Evolutionary conservation across 495 filamentous ascomycete genomes (phyloP).

Genomic region (Xylaria grammica): DNA sequence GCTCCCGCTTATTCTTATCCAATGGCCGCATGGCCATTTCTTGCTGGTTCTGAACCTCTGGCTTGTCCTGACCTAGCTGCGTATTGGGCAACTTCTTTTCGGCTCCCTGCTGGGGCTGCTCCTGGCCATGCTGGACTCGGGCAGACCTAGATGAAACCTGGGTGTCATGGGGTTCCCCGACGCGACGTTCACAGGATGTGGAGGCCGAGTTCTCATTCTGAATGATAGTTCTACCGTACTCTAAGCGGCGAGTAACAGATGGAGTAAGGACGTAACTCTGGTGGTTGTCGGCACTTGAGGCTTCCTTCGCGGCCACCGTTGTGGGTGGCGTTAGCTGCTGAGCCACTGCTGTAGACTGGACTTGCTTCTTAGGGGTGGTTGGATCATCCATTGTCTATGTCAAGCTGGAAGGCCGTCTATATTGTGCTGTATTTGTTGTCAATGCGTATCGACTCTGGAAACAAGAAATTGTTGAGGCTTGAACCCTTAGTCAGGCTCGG

Average conservation of each 20-base stretch:
- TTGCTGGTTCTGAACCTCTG: neutral
- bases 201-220: neutral
- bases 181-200: neutral
- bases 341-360: neutral
- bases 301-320: neutral
- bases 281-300: neutral
- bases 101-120: neutral
- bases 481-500: no score
- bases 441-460: no score
- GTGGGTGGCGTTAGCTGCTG: conserved; percentile 5
- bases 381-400: neutral
- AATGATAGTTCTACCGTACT: neutral
- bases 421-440: neutral
- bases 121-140: neutral
- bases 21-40: neutral
- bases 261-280: neutral
- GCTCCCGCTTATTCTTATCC: neutral
- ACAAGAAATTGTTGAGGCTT: no score
- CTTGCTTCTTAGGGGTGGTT: neutral
- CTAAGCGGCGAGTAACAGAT: neutral
- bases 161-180: neutral
- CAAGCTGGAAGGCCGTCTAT: neutral
- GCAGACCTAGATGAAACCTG: neutral
- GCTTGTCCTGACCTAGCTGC: neutral
- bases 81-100: neutral